A percentile compares a stretch with the other conserved stretches of the same genome.
phyloP scores from a whole-genome alignment of 2,329 filamentous ascomycete species.

The Ilyonectria sp. region DNA sequence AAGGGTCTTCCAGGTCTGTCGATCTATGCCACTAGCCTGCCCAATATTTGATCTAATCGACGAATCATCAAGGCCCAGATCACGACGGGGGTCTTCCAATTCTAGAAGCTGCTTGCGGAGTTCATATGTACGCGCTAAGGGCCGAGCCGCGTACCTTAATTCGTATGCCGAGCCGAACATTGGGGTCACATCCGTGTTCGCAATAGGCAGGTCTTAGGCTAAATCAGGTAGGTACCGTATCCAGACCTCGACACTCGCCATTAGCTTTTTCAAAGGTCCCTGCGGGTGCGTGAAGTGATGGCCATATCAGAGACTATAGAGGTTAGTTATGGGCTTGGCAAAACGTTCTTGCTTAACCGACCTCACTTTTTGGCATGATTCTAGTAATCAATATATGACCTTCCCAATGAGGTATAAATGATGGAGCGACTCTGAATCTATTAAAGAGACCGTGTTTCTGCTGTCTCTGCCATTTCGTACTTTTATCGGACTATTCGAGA shows the following conservation, averaged over 20 bases:
- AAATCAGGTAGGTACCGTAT: not conserved
- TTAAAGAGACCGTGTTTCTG: not conserved
- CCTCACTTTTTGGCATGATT: not conserved
- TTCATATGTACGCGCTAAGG: not conserved
- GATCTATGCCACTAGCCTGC: no score
- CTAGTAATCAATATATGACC: not conserved
- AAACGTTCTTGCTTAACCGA: not conserved
- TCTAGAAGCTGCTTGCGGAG: constrained; percentile 8
- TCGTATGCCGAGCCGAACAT: not conserved
- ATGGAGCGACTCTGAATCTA: not conserved
- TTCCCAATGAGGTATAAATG: not conserved
- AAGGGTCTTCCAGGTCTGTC: no score
- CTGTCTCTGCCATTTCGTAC: not conserved
- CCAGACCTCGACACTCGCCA: not conserved
- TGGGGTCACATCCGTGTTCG: constrained; percentile 12
- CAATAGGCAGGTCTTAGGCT: constrained; percentile 25
- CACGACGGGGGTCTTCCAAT: not conserved
- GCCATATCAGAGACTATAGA: not conserved
- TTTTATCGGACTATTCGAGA: not conserved
- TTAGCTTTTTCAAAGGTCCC: constrained; percentile 2
- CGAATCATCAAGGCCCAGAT: not conserved
- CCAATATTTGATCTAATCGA: no score
- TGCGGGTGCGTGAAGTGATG: not conserved
- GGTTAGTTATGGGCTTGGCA: not conserved
- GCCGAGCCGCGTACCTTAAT: constrained; percentile 1